Base-by-base conservation (phyloP, 441 rosid genomes). In the Pelargonium myrrhifolium region DNA sequence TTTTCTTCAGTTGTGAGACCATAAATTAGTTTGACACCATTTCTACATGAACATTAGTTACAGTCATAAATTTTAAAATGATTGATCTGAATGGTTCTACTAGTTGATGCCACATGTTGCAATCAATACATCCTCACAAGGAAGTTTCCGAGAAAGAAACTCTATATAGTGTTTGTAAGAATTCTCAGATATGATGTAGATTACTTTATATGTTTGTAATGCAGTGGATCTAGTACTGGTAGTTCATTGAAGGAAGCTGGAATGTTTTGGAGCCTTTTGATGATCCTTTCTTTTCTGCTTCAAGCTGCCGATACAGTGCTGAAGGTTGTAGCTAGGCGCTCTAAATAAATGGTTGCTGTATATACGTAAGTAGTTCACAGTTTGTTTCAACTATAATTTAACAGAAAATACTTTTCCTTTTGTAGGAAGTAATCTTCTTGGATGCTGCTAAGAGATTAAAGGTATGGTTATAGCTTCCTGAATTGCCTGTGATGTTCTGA, bases 301-400 rank as follows among this genome's bases (percentile, higher is more conserved):
- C 98, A 92, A 88, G 98, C 96, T 3, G 98, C 93, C 69, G 96
- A 84, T 77, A 88, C 96, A 39, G 90, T 92, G 40, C 77, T 89
- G 68, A 92, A 92, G 95, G 98, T 91, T 79, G 67, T n/a, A n/a
- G n/a, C n/a, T 82, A 37, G 60, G 75, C 72, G 64, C 56, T 80
- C 73, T n/a, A n/a, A n/a, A n/a, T 62, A 28, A 59, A 26, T 71
- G 65, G 47, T 51, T 61, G 45, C 21, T 62, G 45, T 17, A 65
- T 39, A 49, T 71, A 9, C 10, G n/a, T n/a, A n/a, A n/a, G 10
- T 9, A 42, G 12, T 71, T 71, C 45, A 28, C 55, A 49, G 60
- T 69, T 76, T 76, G 26, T 21, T 62, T 7, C 63, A n/a, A 21
- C 64, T 56, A 24, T 47, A n/a, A 59, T 60, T 11, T 79, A 77